These are phyloP conservation scores for Penicillium glabrum DNA, from an alignment of 2,329 filamentous ascomycete genomes.

Conservation along the genomic window DNA sequence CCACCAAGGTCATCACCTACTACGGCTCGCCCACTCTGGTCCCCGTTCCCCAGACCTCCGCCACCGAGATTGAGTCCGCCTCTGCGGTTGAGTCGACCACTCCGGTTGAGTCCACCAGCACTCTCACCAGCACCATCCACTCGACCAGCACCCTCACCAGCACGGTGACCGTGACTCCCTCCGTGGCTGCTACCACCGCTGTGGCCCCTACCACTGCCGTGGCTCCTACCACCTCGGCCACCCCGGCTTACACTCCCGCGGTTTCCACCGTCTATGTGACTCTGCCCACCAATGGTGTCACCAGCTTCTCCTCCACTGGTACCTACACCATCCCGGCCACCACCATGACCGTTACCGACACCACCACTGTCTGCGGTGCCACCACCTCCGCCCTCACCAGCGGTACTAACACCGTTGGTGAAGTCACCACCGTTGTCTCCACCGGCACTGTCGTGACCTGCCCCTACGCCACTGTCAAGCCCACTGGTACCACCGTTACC, in stretches of 20 bases:
- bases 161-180: slow-evolving; percentile 35
- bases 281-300: slow-evolving; percentile 51
- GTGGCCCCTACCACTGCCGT: slow-evolving; percentile 19
- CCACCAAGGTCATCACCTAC: slow-evolving; percentile 70
- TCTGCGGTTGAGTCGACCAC: neutral
- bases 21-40: slow-evolving; percentile 63
- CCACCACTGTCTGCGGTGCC: slow-evolving; percentile 66
- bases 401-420: slow-evolving; percentile 69
- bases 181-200: slow-evolving; percentile 23
- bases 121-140: slow-evolving; percentile 34
- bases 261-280: slow-evolving; percentile 14
- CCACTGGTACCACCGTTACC: slow-evolving; percentile 58
- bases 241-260: slow-evolving; percentile 12
- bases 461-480: slow-evolving; percentile 67
- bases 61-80: neutral
- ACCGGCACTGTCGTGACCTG: slow-evolving; percentile 67
- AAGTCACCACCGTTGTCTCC: slow-evolving; percentile 69
- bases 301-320: slow-evolving; percentile 64
- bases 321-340: slow-evolving; percentile 74
- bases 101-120: slow-evolving; percentile 18
- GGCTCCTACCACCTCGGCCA: slow-evolving; percentile 10
- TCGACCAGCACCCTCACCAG: slow-evolving; percentile 42
- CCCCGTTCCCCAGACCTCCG: slow-evolving; percentile 28
- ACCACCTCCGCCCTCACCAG: slow-evolving; percentile 61
- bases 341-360: slow-evolving; percentile 66